phyloP scores from a whole-genome alignment of 2,329 filamentous ascomycete genomes.

The Arachnopeziza araneosa region DNA sequence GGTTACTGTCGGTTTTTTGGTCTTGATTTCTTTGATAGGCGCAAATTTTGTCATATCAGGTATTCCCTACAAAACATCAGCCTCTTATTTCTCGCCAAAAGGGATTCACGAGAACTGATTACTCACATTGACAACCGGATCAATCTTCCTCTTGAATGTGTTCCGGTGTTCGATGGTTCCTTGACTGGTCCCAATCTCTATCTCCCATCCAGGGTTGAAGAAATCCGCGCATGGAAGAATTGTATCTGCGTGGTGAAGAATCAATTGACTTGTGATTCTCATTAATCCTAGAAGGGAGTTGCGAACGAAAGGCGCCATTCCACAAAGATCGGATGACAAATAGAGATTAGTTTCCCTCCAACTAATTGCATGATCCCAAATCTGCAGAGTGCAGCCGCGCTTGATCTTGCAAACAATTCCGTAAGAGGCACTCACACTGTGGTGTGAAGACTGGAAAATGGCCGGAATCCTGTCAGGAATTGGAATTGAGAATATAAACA shows the following conservation, averaged over 20 bases:
- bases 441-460: conserved; percentile 60
- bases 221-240: conserved; percentile 53
- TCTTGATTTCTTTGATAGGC: conserved; percentile 53
- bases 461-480: conserved; percentile 39
- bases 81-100: background rate
- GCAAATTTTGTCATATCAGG: conserved; percentile 53
- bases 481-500: conserved; percentile 43
- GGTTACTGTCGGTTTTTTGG: conserved; percentile 54
- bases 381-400: conserved; percentile 52
- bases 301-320: conserved; percentile 23
- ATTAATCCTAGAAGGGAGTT: conserved; percentile 26
- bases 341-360: conserved; percentile 44
- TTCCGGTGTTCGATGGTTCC: conserved; percentile 52
- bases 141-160: conserved; percentile 48
- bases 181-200: conserved; percentile 54
- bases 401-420: conserved; percentile 58
- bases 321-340: conserved; percentile 26
- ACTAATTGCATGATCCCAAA: conserved; percentile 59
- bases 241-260: conserved; percentile 50
- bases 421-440: conserved; percentile 55
- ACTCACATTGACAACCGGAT: conserved; percentile 52
- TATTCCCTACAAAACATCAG: conserved; percentile 38
- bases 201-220: conserved; percentile 60
- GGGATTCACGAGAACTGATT: background rate
- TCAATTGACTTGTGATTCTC: conserved; percentile 21